phyloP scores from a whole-genome alignment of 1,284 basidiomycete genomes.

The Puccinia horiana region DNA sequence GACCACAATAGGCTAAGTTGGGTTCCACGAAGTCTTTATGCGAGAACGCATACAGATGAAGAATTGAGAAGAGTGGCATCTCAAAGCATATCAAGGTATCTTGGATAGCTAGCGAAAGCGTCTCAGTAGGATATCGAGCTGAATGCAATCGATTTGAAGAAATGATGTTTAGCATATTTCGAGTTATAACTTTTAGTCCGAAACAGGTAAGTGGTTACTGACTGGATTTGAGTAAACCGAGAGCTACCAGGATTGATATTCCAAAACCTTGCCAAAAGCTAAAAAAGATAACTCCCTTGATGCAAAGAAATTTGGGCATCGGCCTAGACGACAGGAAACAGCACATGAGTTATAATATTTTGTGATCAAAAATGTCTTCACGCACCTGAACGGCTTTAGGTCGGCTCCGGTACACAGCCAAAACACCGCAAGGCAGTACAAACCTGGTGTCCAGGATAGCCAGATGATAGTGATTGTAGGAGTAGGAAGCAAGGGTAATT shows the following conservation, averaged over 20 bases:
- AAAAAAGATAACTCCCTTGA: constrained; percentile 96
- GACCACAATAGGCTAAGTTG: constrained; percentile 70
- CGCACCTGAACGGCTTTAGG: constrained; percentile 78
- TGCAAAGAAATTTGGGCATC: constrained; percentile 91
- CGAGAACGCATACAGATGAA: constrained; percentile 85
- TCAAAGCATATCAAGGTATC: constrained; percentile 91
- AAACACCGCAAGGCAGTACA: constrained; percentile 90
- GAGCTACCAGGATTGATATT: constrained; percentile 83
- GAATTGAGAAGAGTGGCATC: constrained; percentile 95
- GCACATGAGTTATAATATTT: constrained; percentile 49
- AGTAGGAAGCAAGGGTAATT: neutral
- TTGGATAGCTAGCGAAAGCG: constrained; percentile 83
- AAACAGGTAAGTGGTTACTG: neutral
- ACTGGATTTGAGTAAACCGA: constrained; percentile 71
- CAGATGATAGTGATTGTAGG: neutral
- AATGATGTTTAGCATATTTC: neutral
- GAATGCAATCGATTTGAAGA: neutral
- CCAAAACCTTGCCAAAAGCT: constrained; percentile 94
- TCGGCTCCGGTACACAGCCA: constrained; percentile 87
- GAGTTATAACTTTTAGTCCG: neutral
- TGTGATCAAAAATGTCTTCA: constrained; percentile 51
- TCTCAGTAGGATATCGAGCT: constrained; percentile 73
- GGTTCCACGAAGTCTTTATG: constrained; percentile 75
- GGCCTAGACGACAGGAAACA: constrained; percentile 61
- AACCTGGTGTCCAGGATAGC: constrained; percentile 60